A percentile compares a stretch with the other conserved stretches of the same genome.
Conservation (phyloP, 208 protist genomes). For the Endotrypanum monterogeii region DNA sequence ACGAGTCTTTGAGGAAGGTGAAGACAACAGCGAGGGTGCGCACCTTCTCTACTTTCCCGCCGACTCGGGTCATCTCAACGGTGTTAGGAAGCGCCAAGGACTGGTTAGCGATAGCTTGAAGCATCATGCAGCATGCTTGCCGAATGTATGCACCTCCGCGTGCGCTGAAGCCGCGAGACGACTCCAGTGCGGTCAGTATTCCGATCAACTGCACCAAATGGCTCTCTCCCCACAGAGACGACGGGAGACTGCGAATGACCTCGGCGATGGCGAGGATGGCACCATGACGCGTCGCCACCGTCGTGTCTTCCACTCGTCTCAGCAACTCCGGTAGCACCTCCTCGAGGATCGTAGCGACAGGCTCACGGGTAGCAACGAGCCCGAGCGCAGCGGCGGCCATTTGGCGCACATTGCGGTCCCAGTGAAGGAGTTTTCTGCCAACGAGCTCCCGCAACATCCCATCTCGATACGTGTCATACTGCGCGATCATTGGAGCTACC, state of each 20-base stretch:
- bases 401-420: constrained; percentile 85
- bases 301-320: constrained; percentile 44
- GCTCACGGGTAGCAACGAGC: constrained; percentile 47
- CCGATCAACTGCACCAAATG: constrained; percentile 19
- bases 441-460: constrained; percentile 91
- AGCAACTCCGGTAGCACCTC: constrained; percentile 50
- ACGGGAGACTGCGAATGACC: constrained; percentile 73
- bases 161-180: constrained; percentile 92
- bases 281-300: constrained; percentile 92
- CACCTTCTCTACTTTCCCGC: constrained; percentile 48
- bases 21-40: constrained; percentile 71
- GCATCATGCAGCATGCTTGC: constrained; percentile 87
- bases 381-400: constrained; percentile 84
- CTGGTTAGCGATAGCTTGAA: constrained; percentile 70
- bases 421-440: constrained; percentile 87
- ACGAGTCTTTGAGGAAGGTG: constrained; percentile 86
- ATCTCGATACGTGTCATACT: constrained; percentile 78
- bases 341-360: constrained; percentile 15
- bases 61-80: constrained; percentile 57
- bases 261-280: constrained; percentile 87
- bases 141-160: constrained; percentile 94
- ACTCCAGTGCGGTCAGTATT: constrained; percentile 61
- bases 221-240: constrained; percentile 36
- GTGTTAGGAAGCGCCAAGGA: constrained; percentile 68
- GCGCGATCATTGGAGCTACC: constrained; percentile 72